A percentile compares a stretch with the other conserved stretches of the same genome.
Evolutionary conservation across 352 stramenopile genomes (phyloP).

Genomic region (Phytophthora idaei): DNA sequence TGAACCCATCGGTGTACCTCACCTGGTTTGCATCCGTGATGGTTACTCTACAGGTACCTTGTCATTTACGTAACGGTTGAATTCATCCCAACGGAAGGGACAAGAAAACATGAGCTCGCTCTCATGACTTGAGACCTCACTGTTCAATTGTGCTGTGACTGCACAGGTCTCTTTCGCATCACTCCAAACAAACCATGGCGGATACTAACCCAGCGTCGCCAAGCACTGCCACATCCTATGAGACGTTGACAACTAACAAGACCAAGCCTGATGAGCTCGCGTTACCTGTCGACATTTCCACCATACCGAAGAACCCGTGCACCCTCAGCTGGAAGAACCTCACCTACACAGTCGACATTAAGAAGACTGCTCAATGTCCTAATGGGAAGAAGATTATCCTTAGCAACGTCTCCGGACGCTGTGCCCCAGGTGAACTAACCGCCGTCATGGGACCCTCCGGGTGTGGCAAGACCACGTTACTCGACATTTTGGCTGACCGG

Average conservation of each 20-base stretch:
- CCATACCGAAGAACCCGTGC: slow-evolving; percentile 5
- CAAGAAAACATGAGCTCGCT: slow-evolving; percentile 5
- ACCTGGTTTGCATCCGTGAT: too few species aligned
- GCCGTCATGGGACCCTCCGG: slow-evolving; percentile 70
- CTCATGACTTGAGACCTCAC: slow-evolving; percentile 7
- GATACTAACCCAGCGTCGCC: slow-evolving; percentile 17
- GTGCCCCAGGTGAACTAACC: slow-evolving; percentile 59
- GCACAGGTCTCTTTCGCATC: not conserved
- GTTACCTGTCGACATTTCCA: slow-evolving; percentile 7
- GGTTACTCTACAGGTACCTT: too few species aligned
- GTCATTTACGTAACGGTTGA: not conserved
- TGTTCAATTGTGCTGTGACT: slow-evolving; percentile 9
- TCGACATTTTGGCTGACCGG: slow-evolving; percentile 67
- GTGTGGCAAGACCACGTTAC: slow-evolving; percentile 64
- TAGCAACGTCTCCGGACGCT: slow-evolving; percentile 56
- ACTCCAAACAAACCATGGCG: slow-evolving; percentile 5
- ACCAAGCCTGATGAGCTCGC: slow-evolving; percentile 1
- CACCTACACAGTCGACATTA: slow-evolving; percentile 24
- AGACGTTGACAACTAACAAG: slow-evolving; percentile 3
- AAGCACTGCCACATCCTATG: slow-evolving; percentile 18
- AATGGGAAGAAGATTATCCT: slow-evolving; percentile 54
- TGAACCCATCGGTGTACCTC: too few species aligned
- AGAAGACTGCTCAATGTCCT: slow-evolving; percentile 19
- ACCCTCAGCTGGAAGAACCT: slow-evolving; percentile 31
- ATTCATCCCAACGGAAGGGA: not conserved